Conservation (phyloP, 495 filamentous ascomycete genomes). For the Talaromyces borbonicus region DNA sequence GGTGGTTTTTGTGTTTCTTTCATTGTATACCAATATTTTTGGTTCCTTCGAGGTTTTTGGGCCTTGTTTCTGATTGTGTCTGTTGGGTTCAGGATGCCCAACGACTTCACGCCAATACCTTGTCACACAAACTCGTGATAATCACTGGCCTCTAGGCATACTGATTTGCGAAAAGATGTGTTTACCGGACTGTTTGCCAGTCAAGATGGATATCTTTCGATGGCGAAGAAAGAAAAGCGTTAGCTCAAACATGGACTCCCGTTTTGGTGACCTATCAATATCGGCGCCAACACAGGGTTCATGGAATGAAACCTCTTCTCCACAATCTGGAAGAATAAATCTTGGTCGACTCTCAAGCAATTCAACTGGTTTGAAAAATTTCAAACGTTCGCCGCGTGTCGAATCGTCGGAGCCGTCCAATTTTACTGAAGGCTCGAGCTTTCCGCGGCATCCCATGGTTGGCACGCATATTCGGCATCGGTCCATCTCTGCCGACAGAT, state of each 20-base stretch:
- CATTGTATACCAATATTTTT: background rate
- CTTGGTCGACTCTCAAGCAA: background rate
- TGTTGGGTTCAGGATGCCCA: too few species aligned
- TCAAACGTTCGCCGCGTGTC: background rate
- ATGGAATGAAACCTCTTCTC: conserved; percentile 25
- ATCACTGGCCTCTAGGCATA: too few species aligned
- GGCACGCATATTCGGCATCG: background rate
- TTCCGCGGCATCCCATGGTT: conserved; percentile 1
- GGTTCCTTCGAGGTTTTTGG: too few species aligned
- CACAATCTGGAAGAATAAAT: background rate
- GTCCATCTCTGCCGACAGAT: background rate
- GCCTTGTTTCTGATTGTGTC: too few species aligned
- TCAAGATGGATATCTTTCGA: conserved; percentile 11
- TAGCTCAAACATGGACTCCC: conserved; percentile 30
- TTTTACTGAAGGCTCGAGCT: background rate
- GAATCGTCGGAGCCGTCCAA: background rate
- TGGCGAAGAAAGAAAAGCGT: conserved; percentile 30
- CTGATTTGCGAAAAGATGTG: conserved; percentile 6
- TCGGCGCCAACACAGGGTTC: conserved; percentile 33
- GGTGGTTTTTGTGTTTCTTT: background rate
- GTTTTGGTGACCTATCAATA: conserved; percentile 36
- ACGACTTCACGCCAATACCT: background rate
- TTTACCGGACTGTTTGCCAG: background rate
- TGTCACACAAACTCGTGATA: too few species aligned
- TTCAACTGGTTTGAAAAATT: background rate